Base-by-base conservation (phyloP, 1,284 basidiomycete species). In the Anthracocystis walkeri region DNA sequence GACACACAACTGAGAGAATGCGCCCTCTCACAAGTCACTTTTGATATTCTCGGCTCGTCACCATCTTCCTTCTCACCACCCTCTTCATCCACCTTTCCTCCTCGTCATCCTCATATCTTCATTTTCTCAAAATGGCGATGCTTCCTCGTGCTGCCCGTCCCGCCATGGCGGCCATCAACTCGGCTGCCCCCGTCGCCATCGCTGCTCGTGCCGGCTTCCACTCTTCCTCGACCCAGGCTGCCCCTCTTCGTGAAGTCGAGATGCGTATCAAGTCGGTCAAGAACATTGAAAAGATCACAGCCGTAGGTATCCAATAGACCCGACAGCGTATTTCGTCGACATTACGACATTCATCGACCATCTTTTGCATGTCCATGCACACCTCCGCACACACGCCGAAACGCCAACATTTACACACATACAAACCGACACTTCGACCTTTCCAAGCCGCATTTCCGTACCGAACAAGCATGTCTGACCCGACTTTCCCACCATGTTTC, bases 261-360 rank as follows among this genome's bases (percentile, higher is more conserved):
- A 87, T 93, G 86, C 92, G 96, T 80, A 90, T 95, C 87, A 97
- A 98, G 91, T 97, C 94, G 64, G 96, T 98, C 86, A 90, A 90
- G 87, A 98, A 87, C 84, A 97, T 97, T 86, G 93, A 96, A 90
- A 97, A 97, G 92, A 97, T 97, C 89, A 97, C 95, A 77, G 95
- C 96, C 89, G 93, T 95, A 82, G 70, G 90, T 63, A 46, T 38
- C 40, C 51, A 25, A 38, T 52, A 10, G 12, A 20, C n/a, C 21
- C 35, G 33, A 25, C 7, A 42, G 10, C 10, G n/a, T n/a, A 52
- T 4, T 3, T 11, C 23, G 21, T 18, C 31, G 6, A 35, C 16
- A 40, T 35, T 40, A n/a, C 35, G n/a, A 21, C 49, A 35, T 20
- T 45, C 20, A 45, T 41, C 63, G 14, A 53, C 23, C 51, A 40